Evolutionary conservation across 2,329 filamentous ascomycete species (phyloP), one percentile per base, ranked within the genome.

Genomic region (Grosmannia huntii): DNA sequence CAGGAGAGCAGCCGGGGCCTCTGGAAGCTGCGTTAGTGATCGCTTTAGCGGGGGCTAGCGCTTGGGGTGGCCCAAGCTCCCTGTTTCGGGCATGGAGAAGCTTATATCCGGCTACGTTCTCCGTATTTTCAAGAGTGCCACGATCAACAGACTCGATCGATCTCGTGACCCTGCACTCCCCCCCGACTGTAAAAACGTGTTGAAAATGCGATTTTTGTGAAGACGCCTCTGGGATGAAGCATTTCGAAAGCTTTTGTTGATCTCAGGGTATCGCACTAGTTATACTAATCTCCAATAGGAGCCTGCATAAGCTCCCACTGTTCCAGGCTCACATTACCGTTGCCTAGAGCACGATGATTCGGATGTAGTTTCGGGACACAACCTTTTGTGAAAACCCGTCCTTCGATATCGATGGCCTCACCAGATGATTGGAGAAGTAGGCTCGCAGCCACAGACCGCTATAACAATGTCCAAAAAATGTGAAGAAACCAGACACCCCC

Each of bases 401-500:
- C 36, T 14, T 38, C 14, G 36, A 27, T 12, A 11, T 16, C 27
- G 16, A 58, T 58, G 57, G 41, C 57, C 3, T 21, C 51, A 5
- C n/a, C 21, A 2, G 33, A 33, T 31, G 68, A 69, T 38, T 85
- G 83, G 83, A 78, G 73, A 64, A 67, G 67, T 25, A 69, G 70
- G 3, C 68, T 86, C 59, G 76, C 78, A 11, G 83, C 83, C 41
- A 75, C 79, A 14, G 79, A 84, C 57, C 76, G 86, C 58, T 82
- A 86, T 68, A 77, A 80, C 58, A 80, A 76, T 60, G 83, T 89
- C 55, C 76, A 85, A 63, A 78, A 73, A 59, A 74, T 86, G 83
- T 85, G 36, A 62, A 59, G 54, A 5, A 44, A 19, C 12, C 36
- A 38, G 62, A 41, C 28, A 55, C 51, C n/a, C 56, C 14, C n/a